Evolutionary conservation across 495 filamentous ascomycete species (phyloP), one percentile per base, ranked within the genome.

Genomic region (Daldinia decipiens): DNA sequence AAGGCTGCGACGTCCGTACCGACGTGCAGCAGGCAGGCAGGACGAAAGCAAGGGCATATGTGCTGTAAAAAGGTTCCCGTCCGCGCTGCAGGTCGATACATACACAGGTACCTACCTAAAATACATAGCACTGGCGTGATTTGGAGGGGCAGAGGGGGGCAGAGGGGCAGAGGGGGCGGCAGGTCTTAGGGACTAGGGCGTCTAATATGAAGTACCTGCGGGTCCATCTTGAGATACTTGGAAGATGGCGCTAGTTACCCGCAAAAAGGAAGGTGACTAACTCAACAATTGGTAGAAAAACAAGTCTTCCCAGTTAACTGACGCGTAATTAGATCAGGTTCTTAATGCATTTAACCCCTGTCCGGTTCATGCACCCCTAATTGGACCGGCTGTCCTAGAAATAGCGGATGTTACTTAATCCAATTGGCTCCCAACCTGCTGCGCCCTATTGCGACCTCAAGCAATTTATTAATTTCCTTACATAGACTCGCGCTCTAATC

Each of bases 401-500:
- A 73, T 72, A 68, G 70, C 60, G 61, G 29, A 34, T 47, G 56
- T 51, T 17, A n/a, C 56, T 36, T 65, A 54, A 65, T 56, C 65
- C 65, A 68, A 73, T 73, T 73, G 65, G 65, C 61, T 69, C 52
- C 52, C 17, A 47, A 47, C 7, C 17, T 73, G 65, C 70, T 73
- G 70, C 70, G 70, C 70, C 70, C 60, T 69, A 55, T 45, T 68
- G 59, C 65, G 38, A 68, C 60, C 60, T 70, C 39, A 39, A 43
- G 40, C 70, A 72, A 72, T 72, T 62, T 68, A 59, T 31, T 53
- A 72, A 68, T 72, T 67, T 68, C 56, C 60, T 61, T 72, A n/a
- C n/a, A n/a, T n/a, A 47, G 55, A 72, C 52, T 64, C 24, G 59
- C 50, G 39, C 60, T 38, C 60, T 65, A 17, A n/a, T n/a, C n/a